Conservation (phyloP, 257 asterid species). For the Capsicum pubescens region DNA sequence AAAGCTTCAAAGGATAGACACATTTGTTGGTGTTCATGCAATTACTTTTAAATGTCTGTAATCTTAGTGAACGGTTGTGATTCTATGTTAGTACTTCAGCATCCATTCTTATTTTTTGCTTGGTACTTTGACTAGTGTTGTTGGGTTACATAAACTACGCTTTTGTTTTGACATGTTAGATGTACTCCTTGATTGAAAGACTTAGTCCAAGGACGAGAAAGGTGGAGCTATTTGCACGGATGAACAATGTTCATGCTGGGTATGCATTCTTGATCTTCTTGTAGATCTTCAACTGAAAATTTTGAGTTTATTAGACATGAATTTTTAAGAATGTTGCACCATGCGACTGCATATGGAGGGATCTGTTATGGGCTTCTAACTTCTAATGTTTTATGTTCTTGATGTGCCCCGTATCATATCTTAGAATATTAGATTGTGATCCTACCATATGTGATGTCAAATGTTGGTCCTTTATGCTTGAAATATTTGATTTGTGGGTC, state of each 20-base stretch:
- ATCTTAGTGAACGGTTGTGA: background rate
- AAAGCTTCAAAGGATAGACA: background rate
- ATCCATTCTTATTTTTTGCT: background rate
- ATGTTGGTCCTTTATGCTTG: background rate
- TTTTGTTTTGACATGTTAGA: conserved; percentile 46
- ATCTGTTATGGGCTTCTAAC: conserved; percentile 8
- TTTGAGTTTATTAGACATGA: background rate
- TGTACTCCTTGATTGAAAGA: conserved; percentile 96
- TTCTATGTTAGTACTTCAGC: background rate
- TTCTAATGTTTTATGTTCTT: background rate
- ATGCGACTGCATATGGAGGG: background rate
- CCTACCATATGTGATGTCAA: background rate
- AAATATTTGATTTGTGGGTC: background rate
- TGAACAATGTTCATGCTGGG: conserved; percentile 95
- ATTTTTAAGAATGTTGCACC: conserved; percentile 18
- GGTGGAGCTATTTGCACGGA: conserved; percentile 95
- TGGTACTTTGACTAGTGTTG: no score
- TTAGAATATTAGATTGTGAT: background rate
- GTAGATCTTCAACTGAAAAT: conserved; percentile 6
- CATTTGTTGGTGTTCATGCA: background rate
- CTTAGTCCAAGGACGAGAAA: conserved; percentile 96
- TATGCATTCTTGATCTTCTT: conserved; percentile 47
- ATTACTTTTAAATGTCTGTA: background rate
- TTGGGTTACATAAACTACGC: conserved; percentile 12
- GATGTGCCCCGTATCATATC: background rate